These are phyloP conservation scores for Hygrophila difformis DNA, from an alignment of 257 asterid species.

Conservation along the genomic window DNA sequence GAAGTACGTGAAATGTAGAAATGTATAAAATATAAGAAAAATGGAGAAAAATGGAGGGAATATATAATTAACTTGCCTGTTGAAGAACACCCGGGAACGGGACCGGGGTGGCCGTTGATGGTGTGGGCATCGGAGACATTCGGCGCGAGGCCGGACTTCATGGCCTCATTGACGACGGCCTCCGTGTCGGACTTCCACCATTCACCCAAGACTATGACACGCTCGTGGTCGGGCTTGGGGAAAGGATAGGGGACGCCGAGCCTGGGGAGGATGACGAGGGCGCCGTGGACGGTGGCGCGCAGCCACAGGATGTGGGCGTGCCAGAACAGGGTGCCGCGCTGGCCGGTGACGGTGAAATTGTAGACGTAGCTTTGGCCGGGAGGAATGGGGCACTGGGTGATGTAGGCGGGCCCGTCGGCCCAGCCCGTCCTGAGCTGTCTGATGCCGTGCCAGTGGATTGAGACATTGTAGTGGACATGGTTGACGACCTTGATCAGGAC, in stretches of 20 bases:
- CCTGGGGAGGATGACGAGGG: constrained; percentile 52
- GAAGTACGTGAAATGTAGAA: too few relatives aligned
- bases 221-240: constrained; percentile 55
- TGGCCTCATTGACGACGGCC: constrained; percentile 66
- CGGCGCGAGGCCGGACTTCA: constrained; percentile 66
- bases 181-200: constrained; percentile 98
- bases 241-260: constrained; percentile 60
- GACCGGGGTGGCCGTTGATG: constrained; percentile 79
- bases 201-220: constrained; percentile 57
- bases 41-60: too few relatives aligned
- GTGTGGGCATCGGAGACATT: constrained; percentile 94
- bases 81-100: constrained; percentile 41
- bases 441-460: constrained; percentile 88
- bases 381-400: constrained; percentile 70
- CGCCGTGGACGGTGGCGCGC: constrained; percentile 64
- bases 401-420: constrained; percentile 77
- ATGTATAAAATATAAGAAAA: too few relatives aligned
- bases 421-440: constrained; percentile 57
- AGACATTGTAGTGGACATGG: constrained; percentile 75
- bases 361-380: constrained; percentile 50
- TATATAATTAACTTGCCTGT: constrained; percentile 33
- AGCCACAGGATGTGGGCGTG: constrained; percentile 72
- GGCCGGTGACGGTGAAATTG: constrained; percentile 57
- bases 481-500: constrained; percentile 66
- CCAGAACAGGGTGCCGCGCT: constrained; percentile 64